Evolutionary conservation across 2,329 filamentous ascomycete species (phyloP), one percentile per base, ranked within the genome.

Genomic region (Acephala macrosclerotiorum): DNA sequence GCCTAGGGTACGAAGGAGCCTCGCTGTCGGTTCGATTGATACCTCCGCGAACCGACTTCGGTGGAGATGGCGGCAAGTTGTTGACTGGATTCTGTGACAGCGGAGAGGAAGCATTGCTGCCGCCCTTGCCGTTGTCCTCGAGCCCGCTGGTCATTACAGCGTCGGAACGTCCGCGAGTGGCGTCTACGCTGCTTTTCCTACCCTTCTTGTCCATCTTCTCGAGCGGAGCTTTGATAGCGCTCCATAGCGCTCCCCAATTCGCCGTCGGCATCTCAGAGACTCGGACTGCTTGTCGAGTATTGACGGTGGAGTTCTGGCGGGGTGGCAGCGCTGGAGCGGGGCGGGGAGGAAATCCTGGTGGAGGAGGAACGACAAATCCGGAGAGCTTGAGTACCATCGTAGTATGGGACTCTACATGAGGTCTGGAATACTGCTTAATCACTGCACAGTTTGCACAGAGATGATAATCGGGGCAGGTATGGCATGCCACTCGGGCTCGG

Each of bases 21-120:
- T 47, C 29, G 38, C 64, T 61, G 20, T 71, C 67, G 84, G 65
- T 38, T 9, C 40, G 36, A 51, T 68, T 61, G 84, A 67, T 16
- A 3, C 22, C 51, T 49, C 58, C 38, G 18, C 36, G 53, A 4
- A 58, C 40, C 2, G 61, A 63, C 38, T 57, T 66, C 3, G 63
- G 67, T 36, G 70, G 65, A 18, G 67, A 66, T 9, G 63, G 67
- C 33, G 66, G 67, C 12, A 66, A 25, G 33, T 26, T 16, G 25
- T 58, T 60, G 3, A 45, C 57, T 14, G 25, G 53, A 22, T 35
- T 26, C 26, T 62, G 60, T 2, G 61, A 58, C 11, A 53, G 49
- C 25, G 57, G 63, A n/a, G 25, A 49, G 25, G 47, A 18, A 35
- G 18, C 22, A 18, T 47, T 18, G 16, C 42, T 56, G 2, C 25